These are phyloP conservation scores for Euphorbia celastroides DNA, from an alignment of 441 rosid genomes.

Conservation along the genomic window DNA sequence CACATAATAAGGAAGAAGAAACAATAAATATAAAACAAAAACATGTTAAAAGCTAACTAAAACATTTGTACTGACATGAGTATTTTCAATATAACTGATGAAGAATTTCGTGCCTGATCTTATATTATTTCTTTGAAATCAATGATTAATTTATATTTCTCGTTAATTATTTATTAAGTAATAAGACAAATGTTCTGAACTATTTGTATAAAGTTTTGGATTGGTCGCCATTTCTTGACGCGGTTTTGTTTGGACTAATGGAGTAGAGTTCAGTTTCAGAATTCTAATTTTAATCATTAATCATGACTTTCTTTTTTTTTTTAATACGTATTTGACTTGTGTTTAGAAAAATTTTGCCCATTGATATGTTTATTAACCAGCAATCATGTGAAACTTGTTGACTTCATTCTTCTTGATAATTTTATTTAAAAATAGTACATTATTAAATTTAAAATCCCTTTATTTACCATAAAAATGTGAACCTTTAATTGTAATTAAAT, in stretches of 20 bases:
- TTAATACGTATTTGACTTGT: background rate
- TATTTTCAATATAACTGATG: background rate
- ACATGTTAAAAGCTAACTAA: conserved; percentile 18
- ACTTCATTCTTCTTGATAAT: background rate
- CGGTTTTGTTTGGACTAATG: conserved; percentile 8
- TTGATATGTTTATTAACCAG: conserved; percentile 20
- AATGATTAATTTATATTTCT: background rate
- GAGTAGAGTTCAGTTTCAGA: background rate
- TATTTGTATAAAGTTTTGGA: background rate
- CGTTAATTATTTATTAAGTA: background rate
- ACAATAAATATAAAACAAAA: conserved; percentile 16
- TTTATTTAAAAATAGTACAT: background rate
- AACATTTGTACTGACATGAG: conserved; percentile 14
- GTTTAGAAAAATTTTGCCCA: background rate
- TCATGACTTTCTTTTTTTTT: background rate
- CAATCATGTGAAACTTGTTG: conserved; percentile 16
- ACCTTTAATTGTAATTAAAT: too few relatives aligned
- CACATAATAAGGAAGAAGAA: conserved; percentile 11
- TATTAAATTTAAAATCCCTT: too few relatives aligned
- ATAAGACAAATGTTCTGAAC: background rate
- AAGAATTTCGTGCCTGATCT: background rate
- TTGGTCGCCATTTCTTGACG: background rate
- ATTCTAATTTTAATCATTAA: background rate
- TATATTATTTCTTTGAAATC: background rate
- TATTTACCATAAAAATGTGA: too few relatives aligned